Conservation (phyloP, 2,329 filamentous ascomycete genomes). For the Aphanocladium album region DNA sequence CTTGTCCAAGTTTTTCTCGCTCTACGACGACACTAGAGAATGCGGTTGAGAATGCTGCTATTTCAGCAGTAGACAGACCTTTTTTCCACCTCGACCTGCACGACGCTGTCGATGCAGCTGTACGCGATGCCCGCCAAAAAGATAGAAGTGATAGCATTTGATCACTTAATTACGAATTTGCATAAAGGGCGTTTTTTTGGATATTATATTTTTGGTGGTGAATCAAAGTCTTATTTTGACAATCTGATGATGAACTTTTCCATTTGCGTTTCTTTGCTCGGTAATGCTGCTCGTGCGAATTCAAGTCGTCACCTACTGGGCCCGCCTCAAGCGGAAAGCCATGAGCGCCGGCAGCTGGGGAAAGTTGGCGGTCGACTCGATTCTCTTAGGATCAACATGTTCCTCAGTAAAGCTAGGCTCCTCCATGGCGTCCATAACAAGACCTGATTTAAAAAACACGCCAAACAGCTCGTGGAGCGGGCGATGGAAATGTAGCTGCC, state of each 20-base stretch:
- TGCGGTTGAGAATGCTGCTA: slow-evolving; percentile 19
- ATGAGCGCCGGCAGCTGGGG: slow-evolving; percentile 31
- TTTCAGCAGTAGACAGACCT: slow-evolving; percentile 39
- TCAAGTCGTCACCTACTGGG: background rate
- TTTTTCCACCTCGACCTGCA: slow-evolving; percentile 44
- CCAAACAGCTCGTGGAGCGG: slow-evolving; percentile 40
- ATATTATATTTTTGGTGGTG: background rate
- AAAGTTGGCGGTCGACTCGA: slow-evolving; percentile 34
- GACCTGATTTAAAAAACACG: slow-evolving; percentile 35
- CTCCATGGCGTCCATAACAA: slow-evolving; percentile 42
- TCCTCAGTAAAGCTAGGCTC: slow-evolving; percentile 40
- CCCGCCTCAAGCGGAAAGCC: slow-evolving; percentile 15
- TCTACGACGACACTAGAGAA: background rate
- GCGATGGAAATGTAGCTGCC: slow-evolving; percentile 38
- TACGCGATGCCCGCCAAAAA: slow-evolving; percentile 22
- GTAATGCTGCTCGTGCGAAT: background rate
- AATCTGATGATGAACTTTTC: background rate
- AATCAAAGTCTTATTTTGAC: background rate
- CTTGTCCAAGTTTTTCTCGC: background rate
- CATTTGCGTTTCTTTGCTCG: background rate
- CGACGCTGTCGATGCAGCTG: slow-evolving; percentile 35
- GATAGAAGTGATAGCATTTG: slow-evolving; percentile 15
- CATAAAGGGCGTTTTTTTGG: slow-evolving; percentile 6
- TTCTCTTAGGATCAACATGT: slow-evolving; percentile 22
- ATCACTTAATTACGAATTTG: background rate